phyloP scores from a whole-genome alignment of 805 yeast species.

The Suhomyces emberorum region DNA sequence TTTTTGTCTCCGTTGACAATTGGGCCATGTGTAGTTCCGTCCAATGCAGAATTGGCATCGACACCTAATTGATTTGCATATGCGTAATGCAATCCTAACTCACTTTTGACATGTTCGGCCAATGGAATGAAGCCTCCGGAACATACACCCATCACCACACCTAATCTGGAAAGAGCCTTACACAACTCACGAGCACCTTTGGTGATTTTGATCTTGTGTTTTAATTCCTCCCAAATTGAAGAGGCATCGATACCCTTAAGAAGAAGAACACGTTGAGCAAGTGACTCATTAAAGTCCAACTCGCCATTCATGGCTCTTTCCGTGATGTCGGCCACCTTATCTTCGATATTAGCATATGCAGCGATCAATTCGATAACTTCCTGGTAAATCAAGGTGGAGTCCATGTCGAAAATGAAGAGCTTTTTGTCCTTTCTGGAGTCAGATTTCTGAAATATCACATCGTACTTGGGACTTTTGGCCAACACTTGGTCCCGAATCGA shows the following conservation, averaged over 20 bases:
- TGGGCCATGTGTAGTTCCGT: conserved; percentile 76
- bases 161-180: conserved; percentile 54
- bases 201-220: conserved; percentile 68
- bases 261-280: conserved; percentile 70
- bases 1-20: conserved; percentile 85
- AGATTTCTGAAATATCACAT: conserved; percentile 30
- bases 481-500: neutral
- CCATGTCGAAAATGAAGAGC: conserved; percentile 93
- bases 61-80: conserved; percentile 69
- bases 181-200: conserved; percentile 79
- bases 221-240: conserved; percentile 74
- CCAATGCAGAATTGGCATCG: conserved; percentile 48
- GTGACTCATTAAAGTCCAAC: conserved; percentile 81
- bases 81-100: conserved; percentile 78
- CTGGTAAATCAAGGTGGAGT: conserved; percentile 90
- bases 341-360: conserved; percentile 87
- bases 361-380: conserved; percentile 97
- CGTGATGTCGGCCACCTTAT: conserved; percentile 82
- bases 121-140: conserved; percentile 94
- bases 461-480: conserved; percentile 15
- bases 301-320: conserved; percentile 97
- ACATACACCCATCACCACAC: conserved; percentile 76
- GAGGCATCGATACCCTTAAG: conserved; percentile 76
- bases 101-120: conserved; percentile 68
- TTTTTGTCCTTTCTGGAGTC: conserved; percentile 36